Conservation (phyloP, 192 early-diverging fungal species). For the Umbelopsis sp. region DNA sequence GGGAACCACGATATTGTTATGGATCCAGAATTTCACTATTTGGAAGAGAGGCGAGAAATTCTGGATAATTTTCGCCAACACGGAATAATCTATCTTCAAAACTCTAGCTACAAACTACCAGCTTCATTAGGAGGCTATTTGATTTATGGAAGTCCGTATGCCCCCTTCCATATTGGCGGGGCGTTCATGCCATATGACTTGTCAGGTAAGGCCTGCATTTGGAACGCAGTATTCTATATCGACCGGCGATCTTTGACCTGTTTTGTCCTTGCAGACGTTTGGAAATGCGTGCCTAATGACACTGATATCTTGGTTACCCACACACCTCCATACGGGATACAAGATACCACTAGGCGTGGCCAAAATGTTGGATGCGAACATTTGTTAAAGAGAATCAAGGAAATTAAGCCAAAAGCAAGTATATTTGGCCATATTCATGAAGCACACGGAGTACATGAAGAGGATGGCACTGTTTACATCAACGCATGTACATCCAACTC, state of each 20-base stretch:
- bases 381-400: slow-evolving; percentile 18
- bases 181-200: slow-evolving; percentile 33
- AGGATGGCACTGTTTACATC: slow-evolving; percentile 20
- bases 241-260: background rate
- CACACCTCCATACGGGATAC: slow-evolving; percentile 24
- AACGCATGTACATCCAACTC: slow-evolving; percentile 28
- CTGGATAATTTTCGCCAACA: slow-evolving; percentile 14
- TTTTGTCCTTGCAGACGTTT: slow-evolving; percentile 13
- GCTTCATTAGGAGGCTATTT: slow-evolving; percentile 9
- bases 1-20: slow-evolving; percentile 39
- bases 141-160: slow-evolving; percentile 30
- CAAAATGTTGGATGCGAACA: slow-evolving; percentile 29
- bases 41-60: background rate
- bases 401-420: slow-evolving; percentile 24
- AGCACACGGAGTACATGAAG: slow-evolving; percentile 18
- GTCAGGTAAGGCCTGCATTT: slow-evolving; percentile 10
- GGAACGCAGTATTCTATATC: background rate
- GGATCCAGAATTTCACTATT: slow-evolving; percentile 11
- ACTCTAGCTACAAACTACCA: slow-evolving; percentile 28
- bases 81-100: slow-evolving; percentile 34
- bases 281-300: slow-evolving; percentile 26
- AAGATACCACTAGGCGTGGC: slow-evolving; percentile 16
- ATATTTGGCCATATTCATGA: slow-evolving; percentile 45
- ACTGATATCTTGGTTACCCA: slow-evolving; percentile 38
- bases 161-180: slow-evolving; percentile 27